Evolutionary conservation across 257 asterid genomes (phyloP).

Genomic region (Solanum chilense): DNA sequence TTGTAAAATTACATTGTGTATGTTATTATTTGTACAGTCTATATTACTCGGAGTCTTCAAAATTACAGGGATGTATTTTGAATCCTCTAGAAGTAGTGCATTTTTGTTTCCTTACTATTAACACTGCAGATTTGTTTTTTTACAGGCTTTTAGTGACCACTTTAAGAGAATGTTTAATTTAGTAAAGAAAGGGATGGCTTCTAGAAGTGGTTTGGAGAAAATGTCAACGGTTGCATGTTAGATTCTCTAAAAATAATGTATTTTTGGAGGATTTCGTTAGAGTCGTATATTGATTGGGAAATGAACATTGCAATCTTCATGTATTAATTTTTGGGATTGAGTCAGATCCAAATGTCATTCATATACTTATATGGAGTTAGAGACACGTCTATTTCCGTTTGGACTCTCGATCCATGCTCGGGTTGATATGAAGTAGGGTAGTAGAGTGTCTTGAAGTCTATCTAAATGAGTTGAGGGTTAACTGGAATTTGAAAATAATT

Average conservation of each 20-base stretch:
- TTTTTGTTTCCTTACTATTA: too few species aligned
- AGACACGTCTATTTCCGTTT: not conserved
- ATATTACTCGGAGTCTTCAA: not conserved
- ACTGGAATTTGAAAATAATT: not conserved
- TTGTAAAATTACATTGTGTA: not conserved
- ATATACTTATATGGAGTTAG: not conserved
- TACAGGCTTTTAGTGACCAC: conserved; percentile 4
- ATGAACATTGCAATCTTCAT: not conserved
- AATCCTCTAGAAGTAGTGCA: not conserved
- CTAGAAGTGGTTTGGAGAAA: conserved; percentile 16
- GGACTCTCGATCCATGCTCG: not conserved
- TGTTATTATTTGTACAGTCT: not conserved
- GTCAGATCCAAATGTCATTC: not conserved
- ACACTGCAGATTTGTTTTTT: too few species aligned
- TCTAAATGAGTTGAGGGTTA: not conserved
- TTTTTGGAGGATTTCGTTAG: not conserved
- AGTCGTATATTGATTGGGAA: not conserved
- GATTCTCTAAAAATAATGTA: not conserved
- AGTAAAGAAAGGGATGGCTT: conserved; percentile 13
- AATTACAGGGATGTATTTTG: not conserved
- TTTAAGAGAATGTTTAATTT: conserved; percentile 9
- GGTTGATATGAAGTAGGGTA: not conserved
- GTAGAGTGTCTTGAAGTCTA: not conserved
- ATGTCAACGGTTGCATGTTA: not conserved
- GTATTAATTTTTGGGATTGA: not conserved